phyloP scores from a whole-genome alignment of 2,329 filamentous ascomycete genomes.

The Cordyceps cicadae region DNA sequence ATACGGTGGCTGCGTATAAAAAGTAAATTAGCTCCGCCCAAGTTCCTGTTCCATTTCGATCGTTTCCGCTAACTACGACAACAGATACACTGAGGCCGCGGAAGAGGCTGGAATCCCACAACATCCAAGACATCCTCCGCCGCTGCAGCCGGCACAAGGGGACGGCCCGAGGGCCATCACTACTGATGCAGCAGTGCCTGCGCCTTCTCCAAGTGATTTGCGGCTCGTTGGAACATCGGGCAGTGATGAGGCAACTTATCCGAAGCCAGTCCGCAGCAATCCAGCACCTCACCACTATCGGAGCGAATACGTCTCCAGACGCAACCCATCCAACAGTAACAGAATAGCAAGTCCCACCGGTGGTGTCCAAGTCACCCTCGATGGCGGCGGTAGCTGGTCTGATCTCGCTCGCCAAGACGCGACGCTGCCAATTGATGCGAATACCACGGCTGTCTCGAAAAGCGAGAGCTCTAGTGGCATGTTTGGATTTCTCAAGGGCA shows the following conservation, averaged over 20 bases:
- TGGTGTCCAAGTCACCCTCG: constrained; percentile 83
- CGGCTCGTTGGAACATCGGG: background rate
- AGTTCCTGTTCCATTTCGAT: constrained; percentile 15
- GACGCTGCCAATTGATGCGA: constrained; percentile 61
- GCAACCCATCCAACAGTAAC: constrained; percentile 50
- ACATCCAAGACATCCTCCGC: background rate
- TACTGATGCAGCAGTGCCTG: constrained; percentile 40
- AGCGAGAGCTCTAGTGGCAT: constrained; percentile 60
- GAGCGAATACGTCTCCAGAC: constrained; percentile 36
- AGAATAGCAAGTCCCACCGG: constrained; percentile 70
- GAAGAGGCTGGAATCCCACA: constrained; percentile 2
- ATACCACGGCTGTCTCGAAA: constrained; percentile 43
- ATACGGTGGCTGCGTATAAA: constrained; percentile 72
- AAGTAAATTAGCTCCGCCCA: constrained; percentile 47
- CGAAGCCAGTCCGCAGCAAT: constrained; percentile 19
- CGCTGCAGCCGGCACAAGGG: constrained; percentile 6
- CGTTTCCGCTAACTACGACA: background rate
- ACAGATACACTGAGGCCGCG: constrained; percentile 9
- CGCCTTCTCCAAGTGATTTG: constrained; percentile 22
- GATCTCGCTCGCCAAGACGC: constrained; percentile 79
- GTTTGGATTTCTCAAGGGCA: constrained; percentile 81
- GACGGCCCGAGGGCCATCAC: constrained; percentile 39
- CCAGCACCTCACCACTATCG: constrained; percentile 40
- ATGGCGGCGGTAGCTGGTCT: constrained; percentile 84
- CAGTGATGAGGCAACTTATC: constrained; percentile 3